Percentiles rank a stretch among this genome's conserved stretches.
phyloP scores from a whole-genome alignment of 129 eudicot genomes.

The Artemisia tridentata region DNA sequence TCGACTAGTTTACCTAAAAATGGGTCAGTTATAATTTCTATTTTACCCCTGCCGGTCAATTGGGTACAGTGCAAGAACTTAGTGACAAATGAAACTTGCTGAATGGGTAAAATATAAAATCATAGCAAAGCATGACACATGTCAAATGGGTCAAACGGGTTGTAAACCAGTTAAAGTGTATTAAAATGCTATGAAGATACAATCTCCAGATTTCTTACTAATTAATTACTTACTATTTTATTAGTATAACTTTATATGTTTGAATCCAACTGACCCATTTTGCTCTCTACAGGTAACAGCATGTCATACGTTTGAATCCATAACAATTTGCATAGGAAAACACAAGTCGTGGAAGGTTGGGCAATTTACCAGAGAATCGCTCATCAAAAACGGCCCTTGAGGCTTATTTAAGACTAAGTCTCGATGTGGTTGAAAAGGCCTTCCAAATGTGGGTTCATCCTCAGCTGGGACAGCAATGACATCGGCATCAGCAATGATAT shows the following conservation, averaged over 20 bases:
- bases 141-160: neutral
- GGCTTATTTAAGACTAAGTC: neutral
- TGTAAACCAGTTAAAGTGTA: neutral
- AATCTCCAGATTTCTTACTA: too few species aligned
- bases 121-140: neutral
- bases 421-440: constrained; percentile 10
- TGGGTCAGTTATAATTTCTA: too few species aligned
- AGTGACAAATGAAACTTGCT: too few species aligned
- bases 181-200: neutral
- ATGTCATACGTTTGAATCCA: neutral
- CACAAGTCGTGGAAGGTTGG: neutral
- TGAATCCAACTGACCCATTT: neutral
- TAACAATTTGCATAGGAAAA: neutral
- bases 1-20: too few species aligned
- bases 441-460: neutral
- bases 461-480: neutral
- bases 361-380: constrained; percentile 1
- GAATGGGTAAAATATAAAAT: too few species aligned
- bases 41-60: too few species aligned
- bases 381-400: neutral
- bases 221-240: too few species aligned
- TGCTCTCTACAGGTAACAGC: neutral
- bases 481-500: neutral
- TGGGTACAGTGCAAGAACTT: too few species aligned
- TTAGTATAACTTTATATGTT: too few species aligned